Conservation (phyloP, 2,329 filamentous ascomycete species). For the Calcarisporium arbuscula region DNA sequence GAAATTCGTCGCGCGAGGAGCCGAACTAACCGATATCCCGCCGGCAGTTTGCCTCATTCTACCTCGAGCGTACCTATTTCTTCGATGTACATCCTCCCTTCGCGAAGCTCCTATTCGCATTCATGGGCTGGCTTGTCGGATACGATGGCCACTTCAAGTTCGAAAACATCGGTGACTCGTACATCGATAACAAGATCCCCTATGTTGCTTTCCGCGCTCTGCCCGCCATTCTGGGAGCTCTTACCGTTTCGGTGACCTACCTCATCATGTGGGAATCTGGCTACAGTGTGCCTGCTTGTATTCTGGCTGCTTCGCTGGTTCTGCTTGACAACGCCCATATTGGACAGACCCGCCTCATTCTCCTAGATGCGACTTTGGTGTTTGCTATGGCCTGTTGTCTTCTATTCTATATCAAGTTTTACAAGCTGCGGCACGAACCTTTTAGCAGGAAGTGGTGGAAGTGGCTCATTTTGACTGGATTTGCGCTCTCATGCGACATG, state of each 20-base stretch:
- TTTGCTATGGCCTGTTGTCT: slow-evolving; percentile 95
- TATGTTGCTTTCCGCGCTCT: slow-evolving; percentile 94
- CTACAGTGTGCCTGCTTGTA: slow-evolving; percentile 87
- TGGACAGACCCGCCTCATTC: slow-evolving; percentile 89
- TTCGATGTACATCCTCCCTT: slow-evolving; percentile 99
- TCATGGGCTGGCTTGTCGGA: slow-evolving; percentile 95
- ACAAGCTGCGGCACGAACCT: slow-evolving; percentile 83
- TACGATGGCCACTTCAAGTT: slow-evolving; percentile 97
- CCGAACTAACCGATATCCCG: slow-evolving; percentile 2
- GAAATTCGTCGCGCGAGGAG: neutral
- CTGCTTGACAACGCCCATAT: slow-evolving; percentile 98
- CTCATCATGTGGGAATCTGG: slow-evolving; percentile 99
- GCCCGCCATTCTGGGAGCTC: slow-evolving; percentile 82
- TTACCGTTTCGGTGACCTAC: slow-evolving; percentile 92
- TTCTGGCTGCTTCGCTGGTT: slow-evolving; percentile 78
- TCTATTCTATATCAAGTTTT: slow-evolving; percentile 93
- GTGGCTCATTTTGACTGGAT: slow-evolving; percentile 92
- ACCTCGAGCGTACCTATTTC: slow-evolving; percentile 96
- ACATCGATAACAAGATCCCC: slow-evolving; percentile 92
- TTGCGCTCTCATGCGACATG: slow-evolving; percentile 93
- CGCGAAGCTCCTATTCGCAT: slow-evolving; percentile 93
- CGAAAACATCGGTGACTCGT: slow-evolving; percentile 98
- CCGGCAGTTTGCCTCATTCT: slow-evolving; percentile 64
- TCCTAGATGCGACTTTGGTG: slow-evolving; percentile 89
- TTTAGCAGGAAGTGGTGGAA: slow-evolving; percentile 99